Conservation (phyloP, 257 asterid genomes). For the Plectranthus barbatus region DNA sequence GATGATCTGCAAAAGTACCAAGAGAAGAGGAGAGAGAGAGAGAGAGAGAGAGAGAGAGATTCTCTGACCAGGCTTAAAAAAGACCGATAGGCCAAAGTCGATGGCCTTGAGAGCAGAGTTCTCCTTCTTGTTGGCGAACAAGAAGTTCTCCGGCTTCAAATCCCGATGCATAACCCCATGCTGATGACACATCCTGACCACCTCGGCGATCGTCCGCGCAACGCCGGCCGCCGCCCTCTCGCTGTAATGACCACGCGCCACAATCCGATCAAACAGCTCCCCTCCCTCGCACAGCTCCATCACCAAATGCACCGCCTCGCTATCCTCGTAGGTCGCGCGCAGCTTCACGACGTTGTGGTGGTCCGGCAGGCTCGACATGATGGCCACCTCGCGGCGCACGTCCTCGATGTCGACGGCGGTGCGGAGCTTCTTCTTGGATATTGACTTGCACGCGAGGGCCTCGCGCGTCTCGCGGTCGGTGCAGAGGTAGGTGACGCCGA, state of each 20-base stretch:
- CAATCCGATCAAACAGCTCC: slow-evolving; percentile 78
- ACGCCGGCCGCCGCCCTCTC: slow-evolving; percentile 84
- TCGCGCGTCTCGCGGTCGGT: slow-evolving; percentile 80
- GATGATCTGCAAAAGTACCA: too few species aligned
- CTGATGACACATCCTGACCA: slow-evolving; percentile 85
- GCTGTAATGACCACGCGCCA: slow-evolving; percentile 93
- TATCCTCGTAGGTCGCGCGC: slow-evolving; percentile 85
- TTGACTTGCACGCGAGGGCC: slow-evolving; percentile 85
- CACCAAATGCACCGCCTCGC: slow-evolving; percentile 92
- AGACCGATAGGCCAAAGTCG: slow-evolving; percentile 89
- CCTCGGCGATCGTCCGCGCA: slow-evolving; percentile 74
- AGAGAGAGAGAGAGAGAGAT: background rate
- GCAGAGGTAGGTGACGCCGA: slow-evolving; percentile 84
- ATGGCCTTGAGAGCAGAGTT: slow-evolving; percentile 79
- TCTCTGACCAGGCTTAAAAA: slow-evolving; percentile 73
- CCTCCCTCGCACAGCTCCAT: too few species aligned
- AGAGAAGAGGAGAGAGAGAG: background rate
- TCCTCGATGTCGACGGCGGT: slow-evolving; percentile 85
- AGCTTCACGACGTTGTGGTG: slow-evolving; percentile 73
- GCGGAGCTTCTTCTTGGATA: too few species aligned
- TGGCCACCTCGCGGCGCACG: slow-evolving; percentile 88
- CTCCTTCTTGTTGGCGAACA: slow-evolving; percentile 87
- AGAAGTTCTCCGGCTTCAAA: slow-evolving; percentile 92
- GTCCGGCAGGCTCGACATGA: slow-evolving; percentile 84
- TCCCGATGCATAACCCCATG: slow-evolving; percentile 95